Percentiles rank a stretch among this genome's conserved stretches.
Conservation (phyloP, 805 yeast genomes). For the Schizosaccharomyces octosporus region DNA sequence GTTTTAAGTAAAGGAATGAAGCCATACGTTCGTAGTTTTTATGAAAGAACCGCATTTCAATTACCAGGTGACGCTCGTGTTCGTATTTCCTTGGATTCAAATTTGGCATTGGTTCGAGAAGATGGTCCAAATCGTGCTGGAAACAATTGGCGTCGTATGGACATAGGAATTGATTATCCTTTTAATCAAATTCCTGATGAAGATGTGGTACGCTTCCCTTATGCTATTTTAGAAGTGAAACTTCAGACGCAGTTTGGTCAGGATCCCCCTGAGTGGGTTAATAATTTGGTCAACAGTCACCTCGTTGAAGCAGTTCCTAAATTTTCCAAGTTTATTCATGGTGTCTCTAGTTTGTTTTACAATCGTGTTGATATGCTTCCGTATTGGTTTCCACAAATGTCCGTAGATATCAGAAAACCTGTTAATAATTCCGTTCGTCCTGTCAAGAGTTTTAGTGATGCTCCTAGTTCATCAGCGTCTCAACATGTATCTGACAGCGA, state of each 20-base stretch:
- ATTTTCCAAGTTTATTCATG: conserved; percentile 91
- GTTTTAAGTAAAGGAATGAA: conserved; percentile 61
- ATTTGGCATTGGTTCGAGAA: conserved; percentile 89
- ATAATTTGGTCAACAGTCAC: conserved; percentile 74
- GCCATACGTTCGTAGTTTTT: conserved; percentile 88
- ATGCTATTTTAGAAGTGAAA: conserved; percentile 91
- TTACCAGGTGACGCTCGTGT: conserved; percentile 98
- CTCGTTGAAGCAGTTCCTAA: conserved; percentile 95
- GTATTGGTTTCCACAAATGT: conserved; percentile 96
- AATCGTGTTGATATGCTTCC: conserved; percentile 69
- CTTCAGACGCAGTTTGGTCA: conserved; percentile 94
- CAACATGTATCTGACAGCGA: conserved; percentile 5
- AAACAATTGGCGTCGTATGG: conserved; percentile 94
- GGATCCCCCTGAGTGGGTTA: conserved; percentile 95
- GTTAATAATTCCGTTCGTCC: conserved; percentile 31
- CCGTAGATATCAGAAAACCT: conserved; percentile 80
- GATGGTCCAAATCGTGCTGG: conserved; percentile 79
- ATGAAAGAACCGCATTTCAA: conserved; percentile 96
- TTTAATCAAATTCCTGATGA: conserved; percentile 59
- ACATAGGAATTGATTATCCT: conserved; percentile 94
- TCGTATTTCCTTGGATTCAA: conserved; percentile 92
- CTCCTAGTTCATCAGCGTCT: conserved; percentile 13
- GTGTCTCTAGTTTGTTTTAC: conserved; percentile 76
- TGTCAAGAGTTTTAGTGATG: conserved; percentile 9
- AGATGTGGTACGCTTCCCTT: conserved; percentile 84